These are phyloP conservation scores for Arthrobotrys conoides DNA, from an alignment of 2,329 filamentous ascomycete species.

Conservation along the genomic window DNA sequence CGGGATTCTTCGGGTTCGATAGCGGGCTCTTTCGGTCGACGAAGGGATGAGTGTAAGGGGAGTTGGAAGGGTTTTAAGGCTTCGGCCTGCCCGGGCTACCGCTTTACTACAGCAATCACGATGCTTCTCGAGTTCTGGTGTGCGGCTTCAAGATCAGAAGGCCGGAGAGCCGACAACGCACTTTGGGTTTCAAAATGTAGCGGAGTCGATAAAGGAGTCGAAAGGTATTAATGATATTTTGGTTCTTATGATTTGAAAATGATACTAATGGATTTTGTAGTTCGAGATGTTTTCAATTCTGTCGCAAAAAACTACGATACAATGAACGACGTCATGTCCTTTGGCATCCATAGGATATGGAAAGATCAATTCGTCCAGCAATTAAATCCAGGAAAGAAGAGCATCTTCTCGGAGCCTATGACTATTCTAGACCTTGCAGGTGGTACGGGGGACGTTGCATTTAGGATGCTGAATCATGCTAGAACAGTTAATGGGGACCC, in stretches of 20 bases:
- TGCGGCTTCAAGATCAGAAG: conserved; percentile 47
- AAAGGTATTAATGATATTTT: conserved; percentile 69
- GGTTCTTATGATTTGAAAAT: neutral
- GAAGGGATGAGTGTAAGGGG: conserved; percentile 53
- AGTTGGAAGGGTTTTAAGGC: conserved; percentile 33
- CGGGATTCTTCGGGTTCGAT: conserved; percentile 8
- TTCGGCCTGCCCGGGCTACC: conserved; percentile 29
- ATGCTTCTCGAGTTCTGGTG: conserved; percentile 36
- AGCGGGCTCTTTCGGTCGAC: conserved; percentile 17
- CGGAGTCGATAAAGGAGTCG: conserved; percentile 82
- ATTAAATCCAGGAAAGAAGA: conserved; percentile 82
- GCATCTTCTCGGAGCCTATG: conserved; percentile 68
- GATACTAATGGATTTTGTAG: conserved; percentile 66
- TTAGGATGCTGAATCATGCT: conserved; percentile 92
- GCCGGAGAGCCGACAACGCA: conserved; percentile 73
- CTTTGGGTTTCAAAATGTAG: conserved; percentile 90
- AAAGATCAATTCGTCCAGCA: conserved; percentile 96
- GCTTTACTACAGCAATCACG: conserved; percentile 33
- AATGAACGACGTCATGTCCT: conserved; percentile 99
- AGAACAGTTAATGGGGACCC: conserved; percentile 84
- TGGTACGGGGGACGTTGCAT: conserved; percentile 97
- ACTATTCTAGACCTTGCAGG: conserved; percentile 95
- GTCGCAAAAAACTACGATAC: conserved; percentile 95
- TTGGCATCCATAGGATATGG: conserved; percentile 96
- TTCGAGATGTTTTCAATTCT: conserved; percentile 91